Conservation (phyloP, 805 yeast genomes). For the Ogataea trehalophila region DNA sequence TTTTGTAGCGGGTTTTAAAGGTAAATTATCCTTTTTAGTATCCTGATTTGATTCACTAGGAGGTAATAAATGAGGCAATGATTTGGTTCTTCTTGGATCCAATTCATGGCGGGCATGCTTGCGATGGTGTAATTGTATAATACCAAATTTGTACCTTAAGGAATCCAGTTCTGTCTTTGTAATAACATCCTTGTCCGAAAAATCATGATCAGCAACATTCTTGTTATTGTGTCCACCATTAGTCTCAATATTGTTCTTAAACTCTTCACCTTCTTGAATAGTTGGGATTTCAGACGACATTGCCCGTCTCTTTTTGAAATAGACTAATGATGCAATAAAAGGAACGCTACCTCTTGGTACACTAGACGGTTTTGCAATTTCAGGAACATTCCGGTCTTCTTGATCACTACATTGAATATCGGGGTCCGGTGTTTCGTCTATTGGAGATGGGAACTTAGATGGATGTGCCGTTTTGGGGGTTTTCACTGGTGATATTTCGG, state of each 20-base stretch:
- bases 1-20: too few species aligned
- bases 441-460: too few species aligned
- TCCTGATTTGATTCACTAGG: too few species aligned
- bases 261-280: neutral
- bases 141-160: neutral
- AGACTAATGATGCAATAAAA: conserved; percentile 27
- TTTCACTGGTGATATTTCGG: too few species aligned
- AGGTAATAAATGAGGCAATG: neutral
- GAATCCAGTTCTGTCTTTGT: neutral
- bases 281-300: conserved; percentile 1
- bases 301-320: conserved; percentile 15
- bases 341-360: conserved; percentile 21
- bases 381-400: too few species aligned
- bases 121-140: neutral
- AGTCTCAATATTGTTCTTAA: neutral
- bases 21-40: too few species aligned
- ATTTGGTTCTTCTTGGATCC: neutral
- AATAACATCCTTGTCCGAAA: neutral
- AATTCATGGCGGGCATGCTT: neutral
- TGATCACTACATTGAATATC: too few species aligned
- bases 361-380: neutral
- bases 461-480: too few species aligned
- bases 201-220: neutral
- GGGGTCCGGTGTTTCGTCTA: too few species aligned
- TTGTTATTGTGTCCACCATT: neutral